Conservation (phyloP, 306 rosid species). For the Trifolium dubium region DNA sequence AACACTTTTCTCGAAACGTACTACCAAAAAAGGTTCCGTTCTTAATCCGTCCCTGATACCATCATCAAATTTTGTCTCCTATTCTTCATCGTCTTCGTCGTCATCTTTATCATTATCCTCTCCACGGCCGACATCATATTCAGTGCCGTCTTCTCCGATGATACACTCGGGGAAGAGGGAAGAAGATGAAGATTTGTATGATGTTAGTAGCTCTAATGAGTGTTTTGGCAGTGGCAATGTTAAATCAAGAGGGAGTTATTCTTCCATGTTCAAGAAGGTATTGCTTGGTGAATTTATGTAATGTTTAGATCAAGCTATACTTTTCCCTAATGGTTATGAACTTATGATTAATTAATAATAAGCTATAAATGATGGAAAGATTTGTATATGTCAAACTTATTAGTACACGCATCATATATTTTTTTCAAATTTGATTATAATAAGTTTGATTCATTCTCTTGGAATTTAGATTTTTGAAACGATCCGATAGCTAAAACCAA, state of each 20-base stretch:
- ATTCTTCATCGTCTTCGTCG: conserved; percentile 49
- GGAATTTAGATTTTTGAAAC: not conserved
- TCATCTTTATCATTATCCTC: conserved; percentile 42
- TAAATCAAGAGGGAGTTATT: conserved; percentile 50
- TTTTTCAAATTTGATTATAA: not conserved
- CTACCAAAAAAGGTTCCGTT: conserved; percentile 19
- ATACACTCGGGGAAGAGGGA: conserved; percentile 33
- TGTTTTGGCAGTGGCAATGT: conserved; percentile 44
- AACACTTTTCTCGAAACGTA: conserved; percentile 52
- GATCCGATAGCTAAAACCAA: not conserved
- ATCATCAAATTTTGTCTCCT: conserved; percentile 15
- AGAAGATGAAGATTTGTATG: conserved; percentile 35
- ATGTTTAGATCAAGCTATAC: not conserved
- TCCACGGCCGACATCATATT: conserved; percentile 24
- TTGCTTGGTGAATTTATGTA: conserved; percentile 49
- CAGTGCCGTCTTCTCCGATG: conserved; percentile 55
- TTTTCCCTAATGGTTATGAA: not conserved
- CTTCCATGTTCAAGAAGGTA: conserved; percentile 64
- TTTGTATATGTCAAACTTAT: conserved; percentile 42
- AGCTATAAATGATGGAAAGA: conserved; percentile 29
- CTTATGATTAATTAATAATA: conserved; percentile 4
- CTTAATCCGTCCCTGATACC: conserved; percentile 15
- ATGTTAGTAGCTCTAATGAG: conserved; percentile 42
- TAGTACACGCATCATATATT: conserved; percentile 23
- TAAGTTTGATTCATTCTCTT: not conserved